Evolutionary conservation across 805 yeast species (phyloP).

Genomic region (Isabelozyma pseudorhagii): DNA sequence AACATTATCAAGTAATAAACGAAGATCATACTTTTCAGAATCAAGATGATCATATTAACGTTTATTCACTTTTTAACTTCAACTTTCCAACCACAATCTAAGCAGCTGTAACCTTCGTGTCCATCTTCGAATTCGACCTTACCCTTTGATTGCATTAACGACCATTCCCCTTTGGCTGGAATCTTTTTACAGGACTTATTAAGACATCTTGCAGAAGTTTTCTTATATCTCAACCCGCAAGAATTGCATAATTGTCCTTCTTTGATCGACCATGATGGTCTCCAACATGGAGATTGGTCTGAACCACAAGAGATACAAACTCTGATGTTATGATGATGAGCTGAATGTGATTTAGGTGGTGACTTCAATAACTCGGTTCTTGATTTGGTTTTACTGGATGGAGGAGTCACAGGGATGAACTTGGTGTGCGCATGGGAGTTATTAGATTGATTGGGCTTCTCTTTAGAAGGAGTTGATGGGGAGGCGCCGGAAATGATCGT

Average conservation of each 20-base stretch:
- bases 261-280: constrained; percentile 90
- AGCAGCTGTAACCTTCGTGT: constrained; percentile 35
- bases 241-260: constrained; percentile 97
- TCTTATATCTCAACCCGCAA: constrained; percentile 91
- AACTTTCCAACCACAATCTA: constrained; percentile 42
- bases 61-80: constrained; percentile 28
- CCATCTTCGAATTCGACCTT: constrained; percentile 39
- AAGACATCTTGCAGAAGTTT: constrained; percentile 88
- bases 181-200: constrained; percentile 74
- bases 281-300: constrained; percentile 94
- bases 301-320: constrained; percentile 88
- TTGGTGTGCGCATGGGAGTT: constrained; percentile 11
- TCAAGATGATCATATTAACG: neutral
- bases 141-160: constrained; percentile 76
- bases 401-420: constrained; percentile 43
- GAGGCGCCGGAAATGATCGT: constrained; percentile 6
- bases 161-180: constrained; percentile 96
- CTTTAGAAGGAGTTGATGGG: constrained; percentile 4
- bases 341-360: constrained; percentile 22
- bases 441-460: neutral
- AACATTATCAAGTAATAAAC: neutral
- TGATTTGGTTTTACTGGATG: constrained; percentile 28
- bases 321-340: constrained; percentile 34
- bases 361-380: constrained; percentile 29
- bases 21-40: neutral